Conservation (phyloP, 2,329 filamentous ascomycete genomes). For the Pseudopithomyces chartarum region DNA sequence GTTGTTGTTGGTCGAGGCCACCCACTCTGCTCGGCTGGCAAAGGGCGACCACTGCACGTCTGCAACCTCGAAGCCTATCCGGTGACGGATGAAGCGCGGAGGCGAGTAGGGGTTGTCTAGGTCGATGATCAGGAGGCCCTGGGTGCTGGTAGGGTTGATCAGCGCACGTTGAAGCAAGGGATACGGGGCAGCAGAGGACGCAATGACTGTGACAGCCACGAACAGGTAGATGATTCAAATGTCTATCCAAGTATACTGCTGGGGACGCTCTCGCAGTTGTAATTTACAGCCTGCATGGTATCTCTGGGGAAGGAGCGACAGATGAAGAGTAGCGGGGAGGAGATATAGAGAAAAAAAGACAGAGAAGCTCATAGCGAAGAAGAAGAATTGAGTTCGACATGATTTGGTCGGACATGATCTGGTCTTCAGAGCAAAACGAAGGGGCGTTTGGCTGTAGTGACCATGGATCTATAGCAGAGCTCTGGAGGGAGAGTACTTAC, state of each 20-base stretch:
- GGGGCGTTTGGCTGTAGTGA: not conserved
- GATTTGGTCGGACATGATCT: no score
- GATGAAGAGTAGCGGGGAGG: no score
- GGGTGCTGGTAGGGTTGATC: conserved; percentile 59
- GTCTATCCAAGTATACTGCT: no score
- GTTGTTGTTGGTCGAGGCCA: conserved; percentile 92
- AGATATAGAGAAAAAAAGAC: no score
- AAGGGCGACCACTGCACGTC: conserved; percentile 98
- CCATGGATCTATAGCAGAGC: not conserved
- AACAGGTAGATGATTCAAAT: no score
- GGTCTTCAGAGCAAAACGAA: not conserved
- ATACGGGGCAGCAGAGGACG: not conserved
- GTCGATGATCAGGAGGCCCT: conserved; percentile 89
- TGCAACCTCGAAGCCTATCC: conserved; percentile 90
- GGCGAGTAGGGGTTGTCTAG: conserved; percentile 87
- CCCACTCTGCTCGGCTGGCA: conserved; percentile 86
- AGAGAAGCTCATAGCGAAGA: no score
- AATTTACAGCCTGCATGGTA: no score
- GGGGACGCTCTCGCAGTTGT: no score
- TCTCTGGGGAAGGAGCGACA: no score
- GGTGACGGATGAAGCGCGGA: conserved; percentile 82
- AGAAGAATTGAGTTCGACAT: no score
- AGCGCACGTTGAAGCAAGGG: not conserved
- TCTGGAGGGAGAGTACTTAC: conserved; percentile 42
- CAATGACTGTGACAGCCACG: not conserved